Evolutionary conservation across 495 filamentous ascomycete species (phyloP), one percentile per base, ranked within the genome.

Genomic region (Neurospora sp.): DNA sequence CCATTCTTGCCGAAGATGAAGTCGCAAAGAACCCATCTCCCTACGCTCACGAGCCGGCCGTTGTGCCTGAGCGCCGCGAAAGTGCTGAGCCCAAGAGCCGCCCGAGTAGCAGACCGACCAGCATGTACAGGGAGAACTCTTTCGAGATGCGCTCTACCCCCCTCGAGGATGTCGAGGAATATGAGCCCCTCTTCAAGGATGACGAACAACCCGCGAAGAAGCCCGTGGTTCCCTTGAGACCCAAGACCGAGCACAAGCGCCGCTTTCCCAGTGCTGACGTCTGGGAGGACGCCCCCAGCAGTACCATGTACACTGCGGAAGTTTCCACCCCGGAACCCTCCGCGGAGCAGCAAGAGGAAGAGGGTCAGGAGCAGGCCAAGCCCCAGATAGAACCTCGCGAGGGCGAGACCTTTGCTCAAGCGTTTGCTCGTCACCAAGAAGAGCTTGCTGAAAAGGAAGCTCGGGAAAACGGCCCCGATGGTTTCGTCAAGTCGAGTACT

Each of bases 231-330:
- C 75, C 86, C 59, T 3, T 35, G 27, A 35, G 53, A 18, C 85
- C 88, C 10, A 84, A 87, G 31, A 84, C 87, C 6, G 89, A 91
- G 68, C 86, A 88, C 73, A 87, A 88, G 78, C 92, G 93, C 69
- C 88, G 91, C 68, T 99, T 99, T 82, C 96, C 96, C 1, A 97
- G 94, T 79, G 89, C 91, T 75, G 96, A 99, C 79, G 88, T 98
- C 44, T 99, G 96, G 96, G 96, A 99, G 80, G 96, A 99, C 81
- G 92, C 94, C 0, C 96, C 96, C 4, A 92, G 91, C 82, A 95
- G 92, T 82, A 84, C 93, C 68, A 90, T 94, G 76, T 89, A 93
- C 72, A 89, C 92, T 40, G 89, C 96, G 22, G 94, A 91, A 72
- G 94, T 99, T 14, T 90, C 92, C 7, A 94, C 91, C 0, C 94